Percentiles rank a stretch among this genome's conserved stretches.
These are phyloP conservation scores for Floccularia luteovirens DNA, from an alignment of 768 basidiomycete species.

Conservation along the genomic window DNA sequence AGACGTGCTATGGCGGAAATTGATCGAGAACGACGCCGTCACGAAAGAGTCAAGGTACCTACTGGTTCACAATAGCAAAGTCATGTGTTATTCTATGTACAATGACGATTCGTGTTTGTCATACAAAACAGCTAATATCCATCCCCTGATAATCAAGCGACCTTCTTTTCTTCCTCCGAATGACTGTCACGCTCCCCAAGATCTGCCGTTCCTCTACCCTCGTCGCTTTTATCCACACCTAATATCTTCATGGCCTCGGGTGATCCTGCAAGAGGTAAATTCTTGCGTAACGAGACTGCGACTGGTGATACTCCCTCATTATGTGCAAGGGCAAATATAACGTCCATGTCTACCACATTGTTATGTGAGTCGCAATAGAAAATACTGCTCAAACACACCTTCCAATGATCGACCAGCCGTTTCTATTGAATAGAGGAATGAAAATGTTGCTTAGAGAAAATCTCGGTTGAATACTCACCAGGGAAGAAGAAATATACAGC, in stretches of 20 bases:
- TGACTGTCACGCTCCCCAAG: not conserved
- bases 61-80: not conserved
- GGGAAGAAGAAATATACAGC: constrained; percentile 54
- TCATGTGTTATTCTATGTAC: not conserved
- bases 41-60: constrained; percentile 22
- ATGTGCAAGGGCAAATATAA: constrained; percentile 37
- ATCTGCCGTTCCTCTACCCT: constrained; percentile 16
- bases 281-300: constrained; percentile 32
- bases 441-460: too few relatives aligned
- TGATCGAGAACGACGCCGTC: constrained; percentile 30
- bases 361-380: not conserved
- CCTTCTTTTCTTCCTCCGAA: not conserved
- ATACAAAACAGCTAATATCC: constrained; percentile 21
- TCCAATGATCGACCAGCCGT: constrained; percentile 53
- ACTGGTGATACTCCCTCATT: constrained; percentile 36
- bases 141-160: not conserved
- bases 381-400: constrained; percentile 15
- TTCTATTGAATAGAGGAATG: constrained; percentile 19
- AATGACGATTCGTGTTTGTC: not conserved
- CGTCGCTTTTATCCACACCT: constrained; percentile 23
- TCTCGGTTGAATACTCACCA: constrained; percentile 16
- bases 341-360: constrained; percentile 30
- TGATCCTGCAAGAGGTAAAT: constrained; percentile 35
- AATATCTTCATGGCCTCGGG: constrained; percentile 36
- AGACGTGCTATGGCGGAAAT: constrained; percentile 25